Conservation (phyloP, 2,329 filamentous ascomycete genomes). For the Cephalotrichum gorgonifer region DNA sequence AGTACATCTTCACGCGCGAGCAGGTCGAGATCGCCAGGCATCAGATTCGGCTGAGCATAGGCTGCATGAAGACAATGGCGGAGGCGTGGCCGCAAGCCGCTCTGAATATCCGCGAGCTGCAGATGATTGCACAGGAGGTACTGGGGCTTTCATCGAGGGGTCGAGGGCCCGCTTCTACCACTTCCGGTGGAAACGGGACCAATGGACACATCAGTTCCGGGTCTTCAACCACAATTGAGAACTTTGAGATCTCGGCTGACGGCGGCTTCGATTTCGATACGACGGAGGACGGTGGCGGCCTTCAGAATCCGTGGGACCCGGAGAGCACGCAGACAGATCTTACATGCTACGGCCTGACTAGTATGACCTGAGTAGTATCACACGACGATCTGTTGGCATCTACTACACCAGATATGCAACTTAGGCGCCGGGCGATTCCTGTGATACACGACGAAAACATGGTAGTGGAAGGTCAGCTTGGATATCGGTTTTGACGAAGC, state of each 20-base stretch:
- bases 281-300: not conserved
- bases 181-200: not conserved
- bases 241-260: not conserved
- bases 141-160: constrained; percentile 8
- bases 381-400: too few relatives aligned
- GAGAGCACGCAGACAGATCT: not conserved
- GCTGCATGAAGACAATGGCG: constrained; percentile 24
- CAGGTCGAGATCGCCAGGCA: constrained; percentile 24
- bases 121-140: constrained; percentile 24
- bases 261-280: not conserved
- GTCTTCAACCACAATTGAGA: not conserved
- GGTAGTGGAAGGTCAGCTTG: too few relatives aligned
- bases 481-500: too few relatives aligned
- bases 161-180: too few relatives aligned
- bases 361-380: not conserved
- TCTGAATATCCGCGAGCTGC: constrained; percentile 26
- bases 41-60: constrained; percentile 30
- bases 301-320: not conserved
- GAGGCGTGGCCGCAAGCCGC: constrained; percentile 24
- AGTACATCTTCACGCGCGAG: constrained; percentile 18
- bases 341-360: not conserved
- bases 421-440: too few relatives aligned
- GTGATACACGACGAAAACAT: too few relatives aligned
- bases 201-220: not conserved
- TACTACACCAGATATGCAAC: too few relatives aligned